phyloP scores from a whole-genome alignment of 768 basidiomycete species.

The Scleroderma bovista region DNA sequence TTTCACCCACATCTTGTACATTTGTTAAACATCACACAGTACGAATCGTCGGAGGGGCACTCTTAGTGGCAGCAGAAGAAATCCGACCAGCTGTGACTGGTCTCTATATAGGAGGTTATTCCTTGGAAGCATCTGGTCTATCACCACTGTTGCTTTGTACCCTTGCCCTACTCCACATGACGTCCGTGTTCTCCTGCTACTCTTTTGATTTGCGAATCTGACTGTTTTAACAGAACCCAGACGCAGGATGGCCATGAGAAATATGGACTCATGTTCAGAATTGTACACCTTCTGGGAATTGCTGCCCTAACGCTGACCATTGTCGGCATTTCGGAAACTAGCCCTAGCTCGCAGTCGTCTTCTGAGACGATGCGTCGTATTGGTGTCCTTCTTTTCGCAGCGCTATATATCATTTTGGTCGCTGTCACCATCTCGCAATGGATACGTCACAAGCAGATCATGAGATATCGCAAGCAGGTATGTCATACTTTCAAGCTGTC shows the following conservation, averaged over 20 bases:
- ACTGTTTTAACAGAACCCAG: conserved; percentile 22
- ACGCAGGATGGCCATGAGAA: conserved; percentile 17
- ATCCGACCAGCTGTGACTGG: conserved; percentile 33
- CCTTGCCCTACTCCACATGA: conserved; percentile 30
- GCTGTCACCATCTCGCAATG: conserved; percentile 45
- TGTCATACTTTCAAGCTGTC: conserved; percentile 21
- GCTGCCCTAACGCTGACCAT: conserved; percentile 29
- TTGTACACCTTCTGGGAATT: conserved; percentile 25
- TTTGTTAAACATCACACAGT: conserved; percentile 31
- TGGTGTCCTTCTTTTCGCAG: conserved; percentile 31
- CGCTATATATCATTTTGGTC: conserved; percentile 38
- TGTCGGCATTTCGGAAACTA: conserved; percentile 23
- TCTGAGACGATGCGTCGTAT: conserved; percentile 26
- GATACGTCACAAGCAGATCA: conserved; percentile 39
- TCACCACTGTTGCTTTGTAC: conserved; percentile 35
- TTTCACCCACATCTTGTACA: background rate
- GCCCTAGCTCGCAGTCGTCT: conserved; percentile 12
- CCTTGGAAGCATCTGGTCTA: conserved; percentile 34
- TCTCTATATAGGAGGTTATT: conserved; percentile 49
- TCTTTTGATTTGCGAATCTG: background rate
- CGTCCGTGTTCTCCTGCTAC: conserved; percentile 22
- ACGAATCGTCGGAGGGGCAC: conserved; percentile 50
- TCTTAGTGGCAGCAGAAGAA: conserved; percentile 52
- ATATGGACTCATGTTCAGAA: conserved; percentile 11
- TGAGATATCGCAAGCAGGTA: conserved; percentile 23